Percentiles rank a stretch among this genome's conserved stretches.
phyloP scores from a whole-genome alignment of 331 rosid species.

The Malus hybrid region DNA sequence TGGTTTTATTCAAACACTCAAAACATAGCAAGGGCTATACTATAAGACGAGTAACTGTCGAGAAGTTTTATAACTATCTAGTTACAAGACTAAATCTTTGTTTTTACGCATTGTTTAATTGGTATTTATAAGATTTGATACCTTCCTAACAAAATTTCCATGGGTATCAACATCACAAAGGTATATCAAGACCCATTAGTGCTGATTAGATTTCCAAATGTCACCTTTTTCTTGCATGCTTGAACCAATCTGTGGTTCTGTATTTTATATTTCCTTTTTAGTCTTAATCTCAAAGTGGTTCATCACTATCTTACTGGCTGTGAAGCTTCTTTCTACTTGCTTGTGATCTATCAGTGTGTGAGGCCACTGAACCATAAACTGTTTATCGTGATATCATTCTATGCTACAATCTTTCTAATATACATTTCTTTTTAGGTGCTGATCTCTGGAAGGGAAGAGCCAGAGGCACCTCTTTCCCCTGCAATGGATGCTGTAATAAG shows the following conservation, averaged over 20 bases:
- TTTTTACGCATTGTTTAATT: background rate
- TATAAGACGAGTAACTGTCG: background rate
- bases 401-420: background rate
- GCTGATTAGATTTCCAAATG: background rate
- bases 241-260: background rate
- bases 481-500: conserved; percentile 88
- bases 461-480: conserved; percentile 64
- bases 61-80: background rate
- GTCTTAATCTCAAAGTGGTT: background rate
- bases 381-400: background rate
- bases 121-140: background rate
- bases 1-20: background rate
- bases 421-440: conserved; percentile 51
- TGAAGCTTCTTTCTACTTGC: background rate
- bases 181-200: background rate
- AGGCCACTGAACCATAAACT: background rate
- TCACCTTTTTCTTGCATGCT: background rate
- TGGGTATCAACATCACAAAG: background rate
- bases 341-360: background rate
- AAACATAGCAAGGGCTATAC: background rate
- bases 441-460: conserved; percentile 80
- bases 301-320: background rate
- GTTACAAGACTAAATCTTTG: background rate
- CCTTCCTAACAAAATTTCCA: background rate
- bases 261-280: background rate